Percentiles rank a stretch among this genome's conserved stretches.
phyloP scores from a whole-genome alignment of 768 basidiomycete species.

The Multifurca ochricompacta region DNA sequence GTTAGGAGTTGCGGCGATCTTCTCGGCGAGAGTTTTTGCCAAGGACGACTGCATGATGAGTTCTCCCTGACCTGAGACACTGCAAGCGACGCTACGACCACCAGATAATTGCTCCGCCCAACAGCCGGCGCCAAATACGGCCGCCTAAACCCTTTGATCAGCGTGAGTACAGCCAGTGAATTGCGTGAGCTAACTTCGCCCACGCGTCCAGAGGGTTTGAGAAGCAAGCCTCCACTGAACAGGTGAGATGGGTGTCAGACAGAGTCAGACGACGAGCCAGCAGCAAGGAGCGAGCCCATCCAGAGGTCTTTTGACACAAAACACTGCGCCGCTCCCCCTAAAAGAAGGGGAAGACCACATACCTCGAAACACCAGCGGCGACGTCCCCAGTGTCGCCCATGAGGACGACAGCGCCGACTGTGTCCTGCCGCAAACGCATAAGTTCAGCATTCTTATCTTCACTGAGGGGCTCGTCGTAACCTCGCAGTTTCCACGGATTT shows the following conservation, averaged over 20 bases:
- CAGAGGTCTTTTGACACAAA: no score
- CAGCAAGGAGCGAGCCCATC: no score
- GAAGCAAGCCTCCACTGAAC: constrained; percentile 65
- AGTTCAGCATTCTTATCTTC: not conserved
- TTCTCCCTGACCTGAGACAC: constrained; percentile 67
- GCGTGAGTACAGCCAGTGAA: no score
- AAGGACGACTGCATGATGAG: constrained; percentile 52
- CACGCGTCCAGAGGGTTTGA: constrained; percentile 65
- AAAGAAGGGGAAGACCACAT: not conserved
- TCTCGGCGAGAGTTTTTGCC: constrained; percentile 47
- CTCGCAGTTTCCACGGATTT: no score
- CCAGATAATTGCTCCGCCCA: constrained; percentile 45
- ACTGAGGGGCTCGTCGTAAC: no score
- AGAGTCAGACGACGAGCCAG: no score
- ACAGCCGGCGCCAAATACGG: constrained; percentile 66
- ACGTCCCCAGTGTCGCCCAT: constrained; percentile 34
- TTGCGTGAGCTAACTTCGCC: constrained; percentile 56
- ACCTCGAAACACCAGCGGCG: constrained; percentile 76
- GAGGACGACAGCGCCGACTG: constrained; percentile 70
- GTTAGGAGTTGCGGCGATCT: constrained; percentile 30
- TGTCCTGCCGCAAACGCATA: constrained; percentile 47
- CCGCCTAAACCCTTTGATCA: constrained; percentile 40
- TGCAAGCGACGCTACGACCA: constrained; percentile 49
- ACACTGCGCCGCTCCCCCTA: not conserved
- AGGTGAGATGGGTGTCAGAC: not conserved